Evolutionary conservation across 2,329 filamentous ascomycete genomes (phyloP).

Genomic region (Botrytis medusae): DNA sequence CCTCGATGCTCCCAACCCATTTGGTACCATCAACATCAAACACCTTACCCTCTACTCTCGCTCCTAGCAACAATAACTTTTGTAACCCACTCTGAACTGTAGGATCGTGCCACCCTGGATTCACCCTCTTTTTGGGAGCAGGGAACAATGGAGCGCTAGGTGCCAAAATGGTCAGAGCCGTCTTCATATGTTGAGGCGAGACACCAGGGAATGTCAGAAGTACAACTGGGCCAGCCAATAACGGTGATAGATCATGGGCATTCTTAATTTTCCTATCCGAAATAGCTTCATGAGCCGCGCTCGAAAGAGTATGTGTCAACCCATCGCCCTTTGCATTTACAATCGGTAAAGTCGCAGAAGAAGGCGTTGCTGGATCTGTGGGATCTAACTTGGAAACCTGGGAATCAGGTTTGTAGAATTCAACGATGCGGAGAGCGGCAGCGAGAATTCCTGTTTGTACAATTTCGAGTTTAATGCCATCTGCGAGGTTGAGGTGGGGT

Average conservation of each 20-base stretch:
- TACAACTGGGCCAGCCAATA: conserved; percentile 80
- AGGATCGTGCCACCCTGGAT: conserved; percentile 78
- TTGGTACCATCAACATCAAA: conserved; percentile 47
- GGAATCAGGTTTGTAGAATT: conserved; percentile 67
- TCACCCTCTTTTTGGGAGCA: conserved; percentile 71
- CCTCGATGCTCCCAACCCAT: conserved; percentile 75
- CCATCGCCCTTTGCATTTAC: conserved; percentile 31
- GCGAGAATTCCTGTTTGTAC: conserved; percentile 88
- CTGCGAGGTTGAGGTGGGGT: conserved; percentile 50
- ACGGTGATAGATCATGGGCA: conserved; percentile 64
- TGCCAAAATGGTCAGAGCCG: conserved; percentile 74
- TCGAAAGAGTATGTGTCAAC: conserved; percentile 60
- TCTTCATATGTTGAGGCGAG: conserved; percentile 79
- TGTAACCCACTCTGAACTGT: conserved; percentile 77
- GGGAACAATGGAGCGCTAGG: conserved; percentile 73
- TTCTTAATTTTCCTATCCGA: conserved; percentile 44
- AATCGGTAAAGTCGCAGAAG: conserved; percentile 27
- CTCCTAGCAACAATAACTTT: conserved; percentile 84
- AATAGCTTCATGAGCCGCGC: conserved; percentile 40
- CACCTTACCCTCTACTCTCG: conserved; percentile 73
- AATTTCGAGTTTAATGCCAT: conserved; percentile 73
- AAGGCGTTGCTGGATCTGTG: conserved; percentile 31
- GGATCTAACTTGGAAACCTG: conserved; percentile 32
- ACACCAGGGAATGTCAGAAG: conserved; percentile 78
- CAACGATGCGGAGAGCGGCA: conserved; percentile 78